Conservation (phyloP, 768 basidiomycete genomes). For the Suillus subaureus region DNA sequence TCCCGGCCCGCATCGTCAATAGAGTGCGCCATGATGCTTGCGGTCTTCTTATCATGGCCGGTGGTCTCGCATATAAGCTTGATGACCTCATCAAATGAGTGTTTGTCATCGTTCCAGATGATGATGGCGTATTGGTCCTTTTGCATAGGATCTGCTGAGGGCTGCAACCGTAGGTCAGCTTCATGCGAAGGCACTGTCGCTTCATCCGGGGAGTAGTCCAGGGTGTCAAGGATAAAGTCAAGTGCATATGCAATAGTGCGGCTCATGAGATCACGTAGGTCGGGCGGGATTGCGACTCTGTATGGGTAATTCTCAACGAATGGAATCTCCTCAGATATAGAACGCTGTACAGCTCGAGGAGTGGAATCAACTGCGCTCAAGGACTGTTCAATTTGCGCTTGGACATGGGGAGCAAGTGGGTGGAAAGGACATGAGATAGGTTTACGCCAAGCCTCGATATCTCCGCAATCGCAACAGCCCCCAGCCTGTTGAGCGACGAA, state of each 20-base stretch:
- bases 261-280: slow-evolving; percentile 74
- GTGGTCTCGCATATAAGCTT: slow-evolving; percentile 63
- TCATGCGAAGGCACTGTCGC: slow-evolving; percentile 66
- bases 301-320: slow-evolving; percentile 62
- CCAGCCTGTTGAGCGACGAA: slow-evolving; percentile 91
- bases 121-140: slow-evolving; percentile 81
- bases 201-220: slow-evolving; percentile 83
- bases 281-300: slow-evolving; percentile 57
- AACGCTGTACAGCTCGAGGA: slow-evolving; percentile 43
- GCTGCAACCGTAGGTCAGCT: slow-evolving; percentile 70
- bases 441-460: slow-evolving; percentile 82
- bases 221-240: slow-evolving; percentile 81
- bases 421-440: slow-evolving; percentile 75
- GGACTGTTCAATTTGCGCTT: slow-evolving; percentile 18
- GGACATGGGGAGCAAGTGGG: slow-evolving; percentile 47
- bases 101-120: slow-evolving; percentile 97
- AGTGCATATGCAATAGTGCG: slow-evolving; percentile 75
- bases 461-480: slow-evolving; percentile 95
- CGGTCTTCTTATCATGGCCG: slow-evolving; percentile 56
- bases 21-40: slow-evolving; percentile 52
- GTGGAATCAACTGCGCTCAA: slow-evolving; percentile 36
- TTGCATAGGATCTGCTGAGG: slow-evolving; percentile 76
- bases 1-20: slow-evolving; percentile 84
- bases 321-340: slow-evolving; percentile 53
- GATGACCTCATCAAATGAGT: slow-evolving; percentile 88